Base-by-base conservation (phyloP, 75 land plant species). In the Pinus tabuliformis region DNA sequence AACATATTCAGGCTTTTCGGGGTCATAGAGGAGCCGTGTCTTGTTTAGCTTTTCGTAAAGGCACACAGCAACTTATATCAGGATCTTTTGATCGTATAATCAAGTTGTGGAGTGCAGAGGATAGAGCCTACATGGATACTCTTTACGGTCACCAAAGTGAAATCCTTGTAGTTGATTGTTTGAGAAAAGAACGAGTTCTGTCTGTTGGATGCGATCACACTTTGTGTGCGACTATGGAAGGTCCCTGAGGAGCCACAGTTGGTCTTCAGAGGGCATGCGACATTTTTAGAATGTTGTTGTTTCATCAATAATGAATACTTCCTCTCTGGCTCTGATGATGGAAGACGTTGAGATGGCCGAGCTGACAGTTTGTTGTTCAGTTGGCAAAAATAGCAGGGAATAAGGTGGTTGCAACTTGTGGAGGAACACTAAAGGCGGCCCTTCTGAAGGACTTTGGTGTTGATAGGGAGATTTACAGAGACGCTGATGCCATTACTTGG, bases 321-420 rank as follows among this genome's bases (percentile, higher is more conserved):
- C 81, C 73, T 97, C 36, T 91, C 95, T 57, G 99, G 99, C 14
- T 87, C 99, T 1, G 98, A 97, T 84, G 97, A 97, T 88, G 99
- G 99, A 26, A 91, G 93, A 39, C 84, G 11, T 37, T 89, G 73
- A 62, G 82, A 73, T 26, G 26, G 26, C 26, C 26, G 94, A 92
- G 81, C 94, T 94, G 77, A 98, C 99, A 64, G 84, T 81, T 37
- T 86, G 65, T 64, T 26, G 26, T 26, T 26, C 26, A 26, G 26
- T 80, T 97, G 77, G 88, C 90, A 24, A 91, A 26, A 26, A 26
- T 26, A 26, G 26, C 26, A 26, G 0, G 26, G 26, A 26, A 26
- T 26, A 26, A 26, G 26, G 26, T 26, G 26, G 26, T 26, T 26
- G 26, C 0, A 26, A 26, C 26, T 26, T 26, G 26, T 26, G 26